These are phyloP conservation scores for Tuctoria greenei DNA, from an alignment of 176 grass and related monocot species.

Conservation along the genomic window DNA sequence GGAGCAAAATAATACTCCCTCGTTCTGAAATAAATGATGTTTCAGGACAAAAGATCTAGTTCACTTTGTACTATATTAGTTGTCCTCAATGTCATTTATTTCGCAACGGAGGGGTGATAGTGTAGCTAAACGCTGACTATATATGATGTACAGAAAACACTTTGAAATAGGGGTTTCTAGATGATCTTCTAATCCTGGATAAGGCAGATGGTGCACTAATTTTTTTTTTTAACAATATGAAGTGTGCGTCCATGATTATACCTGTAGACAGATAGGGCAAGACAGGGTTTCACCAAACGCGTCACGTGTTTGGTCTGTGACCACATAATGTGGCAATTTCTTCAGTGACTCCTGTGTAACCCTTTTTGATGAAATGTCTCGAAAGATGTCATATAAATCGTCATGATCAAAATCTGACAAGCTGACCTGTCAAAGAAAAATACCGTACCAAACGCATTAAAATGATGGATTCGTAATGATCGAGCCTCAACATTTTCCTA, in stretches of 20 bases:
- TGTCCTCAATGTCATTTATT: no score
- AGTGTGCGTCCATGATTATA: constrained; percentile 8
- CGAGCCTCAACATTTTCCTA: not conserved
- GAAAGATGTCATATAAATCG: constrained; percentile 76
- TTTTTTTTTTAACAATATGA: not conserved
- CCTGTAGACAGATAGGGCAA: constrained; percentile 85
- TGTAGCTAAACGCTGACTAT: not conserved
- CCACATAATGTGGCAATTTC: constrained; percentile 57
- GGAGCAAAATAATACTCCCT: no score
- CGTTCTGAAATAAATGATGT: no score
- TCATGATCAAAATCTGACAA: constrained; percentile 57
- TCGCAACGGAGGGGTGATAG: no score
- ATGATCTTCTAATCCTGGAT: not conserved
- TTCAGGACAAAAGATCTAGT: no score
- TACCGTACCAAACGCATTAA: not conserved
- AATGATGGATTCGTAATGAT: not conserved
- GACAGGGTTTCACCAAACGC: constrained; percentile 51
- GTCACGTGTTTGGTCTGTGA: constrained; percentile 48
- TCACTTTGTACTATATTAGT: no score
- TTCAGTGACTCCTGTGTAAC: constrained; percentile 63
- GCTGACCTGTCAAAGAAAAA: constrained; percentile 34
- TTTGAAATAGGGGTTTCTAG: not conserved
- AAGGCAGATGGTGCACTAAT: not conserved
- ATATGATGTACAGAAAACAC: not conserved
- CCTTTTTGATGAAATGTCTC: constrained; percentile 60